Percentiles rank a stretch among this genome's conserved stretches.
Evolutionary conservation across 2,329 filamentous ascomycete genomes (phyloP).

Genomic region (Parascedosporium putredinis): DNA sequence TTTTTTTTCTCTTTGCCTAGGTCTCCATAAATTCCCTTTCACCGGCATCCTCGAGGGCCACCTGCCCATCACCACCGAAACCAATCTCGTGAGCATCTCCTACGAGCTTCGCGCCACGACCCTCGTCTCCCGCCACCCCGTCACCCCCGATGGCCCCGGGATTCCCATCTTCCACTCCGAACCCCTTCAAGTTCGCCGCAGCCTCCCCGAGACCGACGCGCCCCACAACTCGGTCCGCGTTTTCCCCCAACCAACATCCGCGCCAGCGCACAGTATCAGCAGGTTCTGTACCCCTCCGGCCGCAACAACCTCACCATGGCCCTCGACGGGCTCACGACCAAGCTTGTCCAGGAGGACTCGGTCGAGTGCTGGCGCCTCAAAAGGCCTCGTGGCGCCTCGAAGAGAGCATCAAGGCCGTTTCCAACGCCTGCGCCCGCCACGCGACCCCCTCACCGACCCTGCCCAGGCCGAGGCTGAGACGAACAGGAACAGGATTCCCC

Average conservation of each 20-base stretch:
- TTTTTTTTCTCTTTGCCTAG: no score
- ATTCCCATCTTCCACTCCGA: constrained; percentile 50
- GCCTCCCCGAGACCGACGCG: constrained; percentile 60
- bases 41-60: constrained; percentile 77
- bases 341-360: constrained; percentile 58
- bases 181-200: constrained; percentile 65
- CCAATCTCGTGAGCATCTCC: constrained; percentile 59
- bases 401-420: constrained; percentile 70
- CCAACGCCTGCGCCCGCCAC: constrained; percentile 72
- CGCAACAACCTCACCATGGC: constrained; percentile 70
- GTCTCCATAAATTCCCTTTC: constrained; percentile 73
- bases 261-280: constrained; percentile 69
- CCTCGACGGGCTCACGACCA: constrained; percentile 73
- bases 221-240: constrained; percentile 88
- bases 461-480: constrained; percentile 37
- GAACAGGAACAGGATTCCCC: constrained; percentile 42
- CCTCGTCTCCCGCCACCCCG: constrained; percentile 45
- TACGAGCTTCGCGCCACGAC: constrained; percentile 69
- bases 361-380: constrained; percentile 77
- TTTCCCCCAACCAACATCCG: constrained; percentile 95
- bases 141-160: constrained; percentile 29
- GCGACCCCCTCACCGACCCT: constrained; percentile 34
- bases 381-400: constrained; percentile 91
- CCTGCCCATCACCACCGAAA: constrained; percentile 74
- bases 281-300: constrained; percentile 77